Percentiles rank a stretch among this genome's conserved stretches.
Conservation (phyloP, 768 basidiomycete species). For the Suillus decipiens region DNA sequence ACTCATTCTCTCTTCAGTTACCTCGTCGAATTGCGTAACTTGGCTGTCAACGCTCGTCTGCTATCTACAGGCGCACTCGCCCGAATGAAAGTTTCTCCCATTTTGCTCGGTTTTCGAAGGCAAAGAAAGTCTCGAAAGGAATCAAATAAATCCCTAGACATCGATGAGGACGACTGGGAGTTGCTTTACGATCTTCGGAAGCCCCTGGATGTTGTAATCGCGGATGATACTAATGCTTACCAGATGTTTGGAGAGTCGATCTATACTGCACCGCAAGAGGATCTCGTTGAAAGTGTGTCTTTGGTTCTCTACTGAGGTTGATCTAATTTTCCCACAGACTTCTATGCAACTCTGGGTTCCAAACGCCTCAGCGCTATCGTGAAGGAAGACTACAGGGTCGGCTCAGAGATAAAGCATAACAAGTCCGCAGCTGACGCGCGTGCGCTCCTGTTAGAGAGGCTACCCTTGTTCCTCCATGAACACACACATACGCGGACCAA, state of each 20-base stretch:
- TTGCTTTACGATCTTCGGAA: constrained; percentile 68
- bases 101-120: constrained; percentile 76
- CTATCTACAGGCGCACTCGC: constrained; percentile 48
- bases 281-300: constrained; percentile 75
- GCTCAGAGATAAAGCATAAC: constrained; percentile 49
- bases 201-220: constrained; percentile 73
- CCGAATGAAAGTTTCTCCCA: constrained; percentile 69
- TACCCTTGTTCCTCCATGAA: constrained; percentile 92
- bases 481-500: constrained; percentile 67
- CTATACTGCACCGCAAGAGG: constrained; percentile 85
- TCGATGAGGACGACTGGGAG: constrained; percentile 77
- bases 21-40: constrained; percentile 76
- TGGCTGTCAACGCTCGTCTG: constrained; percentile 73
- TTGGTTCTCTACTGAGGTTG: not conserved
- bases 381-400: constrained; percentile 72
- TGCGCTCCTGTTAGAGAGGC: constrained; percentile 71
- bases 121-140: constrained; percentile 35
- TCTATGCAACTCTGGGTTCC: constrained; percentile 80
- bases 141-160: constrained; percentile 29
- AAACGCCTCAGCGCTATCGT: constrained; percentile 71
- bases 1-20: constrained; percentile 51
- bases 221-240: constrained; percentile 82
- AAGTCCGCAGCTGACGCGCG: constrained; percentile 54
- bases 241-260: constrained; percentile 78
- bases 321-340: constrained; percentile 41